Evolutionary conservation across 805 yeast genomes (phyloP).

Genomic region (Deakozyma indianensis): DNA sequence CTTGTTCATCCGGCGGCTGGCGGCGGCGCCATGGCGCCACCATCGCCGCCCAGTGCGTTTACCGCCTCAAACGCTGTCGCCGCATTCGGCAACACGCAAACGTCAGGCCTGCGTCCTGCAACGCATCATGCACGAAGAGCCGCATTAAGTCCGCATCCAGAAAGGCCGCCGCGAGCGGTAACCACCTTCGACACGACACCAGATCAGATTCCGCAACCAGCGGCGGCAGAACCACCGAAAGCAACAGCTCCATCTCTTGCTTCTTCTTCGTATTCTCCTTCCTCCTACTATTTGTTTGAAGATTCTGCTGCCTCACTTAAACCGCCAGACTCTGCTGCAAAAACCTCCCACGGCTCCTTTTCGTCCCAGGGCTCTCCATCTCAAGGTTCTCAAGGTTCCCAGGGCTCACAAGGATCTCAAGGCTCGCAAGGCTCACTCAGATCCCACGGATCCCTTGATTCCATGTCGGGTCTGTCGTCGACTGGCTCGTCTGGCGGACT

Average conservation of each 20-base stretch:
- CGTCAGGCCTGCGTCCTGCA: slow-evolving; percentile 2
- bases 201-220: neutral
- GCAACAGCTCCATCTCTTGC: neutral
- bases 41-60: neutral
- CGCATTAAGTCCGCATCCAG: slow-evolving; percentile 1
- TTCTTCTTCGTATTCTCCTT: too few species aligned
- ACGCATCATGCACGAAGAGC: neutral
- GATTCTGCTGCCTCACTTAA: too few species aligned
- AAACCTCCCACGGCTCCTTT: too few species aligned
- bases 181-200: neutral
- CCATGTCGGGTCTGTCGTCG: too few species aligned
- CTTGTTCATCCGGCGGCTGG: too few species aligned
- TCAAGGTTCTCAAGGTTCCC: too few species aligned
- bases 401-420: too few species aligned
- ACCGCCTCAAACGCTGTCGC: neutral
- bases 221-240: neutral
- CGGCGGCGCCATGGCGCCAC: slow-evolving; percentile 1
- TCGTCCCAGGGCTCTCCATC: too few species aligned
- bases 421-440: too few species aligned
- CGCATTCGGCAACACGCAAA: slow-evolving; percentile 1
- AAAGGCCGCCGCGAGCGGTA: neutral
- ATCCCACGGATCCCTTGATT: too few species aligned
- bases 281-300: too few species aligned
- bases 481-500: neutral
- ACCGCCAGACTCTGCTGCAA: too few species aligned